Conservation (phyloP, 2,329 filamentous ascomycete genomes). For the Dothideomycetidae sp. region DNA sequence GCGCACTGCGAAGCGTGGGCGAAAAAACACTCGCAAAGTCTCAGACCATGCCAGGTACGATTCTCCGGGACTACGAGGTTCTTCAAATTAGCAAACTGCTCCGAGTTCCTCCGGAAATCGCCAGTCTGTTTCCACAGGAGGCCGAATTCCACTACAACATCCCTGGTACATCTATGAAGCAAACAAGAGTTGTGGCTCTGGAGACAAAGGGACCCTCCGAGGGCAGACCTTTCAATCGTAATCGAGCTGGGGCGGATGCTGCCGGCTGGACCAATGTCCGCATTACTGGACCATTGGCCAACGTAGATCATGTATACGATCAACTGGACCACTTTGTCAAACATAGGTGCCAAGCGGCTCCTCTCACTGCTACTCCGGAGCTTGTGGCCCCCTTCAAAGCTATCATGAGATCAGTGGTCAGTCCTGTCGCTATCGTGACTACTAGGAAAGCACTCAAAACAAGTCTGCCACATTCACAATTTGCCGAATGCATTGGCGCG, state of each 20-base stretch:
- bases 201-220: background rate
- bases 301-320: background rate
- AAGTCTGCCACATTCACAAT: background rate
- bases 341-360: background rate
- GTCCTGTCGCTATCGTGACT: conserved; percentile 44
- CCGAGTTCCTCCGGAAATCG: conserved; percentile 2
- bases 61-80: conserved; percentile 1
- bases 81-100: conserved; percentile 1
- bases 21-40: too few relatives aligned
- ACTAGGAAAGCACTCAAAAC: conserved; percentile 10
- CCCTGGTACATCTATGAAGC: background rate
- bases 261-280: background rate
- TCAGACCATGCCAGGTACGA: too few relatives aligned
- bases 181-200: background rate
- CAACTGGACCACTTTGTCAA: background rate
- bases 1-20: too few relatives aligned
- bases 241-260: background rate
- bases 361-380: background rate
- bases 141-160: background rate
- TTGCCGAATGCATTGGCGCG: conserved; percentile 31
- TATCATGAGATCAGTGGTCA: conserved; percentile 14
- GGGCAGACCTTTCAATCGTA: background rate
- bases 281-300: background rate
- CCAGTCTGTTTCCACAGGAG: conserved; percentile 1
- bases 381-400: background rate